phyloP scores from a whole-genome alignment of 2,329 filamentous ascomycete genomes.

The Ophiostoma ips region DNA sequence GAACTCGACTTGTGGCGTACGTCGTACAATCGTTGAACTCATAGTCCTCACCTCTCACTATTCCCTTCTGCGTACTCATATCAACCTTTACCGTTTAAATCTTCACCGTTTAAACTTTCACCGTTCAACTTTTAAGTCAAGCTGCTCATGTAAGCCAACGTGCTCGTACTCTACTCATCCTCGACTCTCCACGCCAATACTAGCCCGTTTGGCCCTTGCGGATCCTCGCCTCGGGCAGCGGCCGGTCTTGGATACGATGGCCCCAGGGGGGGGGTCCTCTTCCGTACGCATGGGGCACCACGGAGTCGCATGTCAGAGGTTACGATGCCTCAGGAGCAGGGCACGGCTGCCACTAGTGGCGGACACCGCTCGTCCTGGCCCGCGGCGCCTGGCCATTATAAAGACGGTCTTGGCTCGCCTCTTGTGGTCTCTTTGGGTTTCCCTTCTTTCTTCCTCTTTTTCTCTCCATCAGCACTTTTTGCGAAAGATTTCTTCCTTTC shows the following conservation, averaged over 20 bases:
- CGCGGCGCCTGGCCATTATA: constrained; percentile 6
- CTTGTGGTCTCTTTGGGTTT: background rate
- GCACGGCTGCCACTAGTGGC: background rate
- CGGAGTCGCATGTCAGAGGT: background rate
- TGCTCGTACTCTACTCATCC: no score
- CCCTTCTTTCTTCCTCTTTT: constrained; percentile 12
- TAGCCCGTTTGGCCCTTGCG: no score
- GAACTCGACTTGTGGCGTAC: no score
- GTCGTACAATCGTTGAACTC: no score
- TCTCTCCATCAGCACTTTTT: constrained; percentile 2
- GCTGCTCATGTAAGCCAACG: no score
- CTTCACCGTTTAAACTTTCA: no score
- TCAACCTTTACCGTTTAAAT: no score
- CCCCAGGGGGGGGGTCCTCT: background rate
- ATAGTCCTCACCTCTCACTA: no score
- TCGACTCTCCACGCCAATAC: no score
- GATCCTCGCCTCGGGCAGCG: no score
- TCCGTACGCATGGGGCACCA: background rate
- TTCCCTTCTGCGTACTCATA: no score
- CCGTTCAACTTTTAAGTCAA: no score
- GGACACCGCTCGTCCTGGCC: background rate
- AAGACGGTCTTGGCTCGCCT: constrained; percentile 7
- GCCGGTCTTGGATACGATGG: background rate
- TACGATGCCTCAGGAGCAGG: background rate
- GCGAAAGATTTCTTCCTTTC: constrained; percentile 9